Percentiles rank a stretch among this genome's conserved stretches.
These are phyloP conservation scores for Colletotrichum caudatum DNA, from an alignment of 2,329 filamentous ascomycete genomes.

Conservation along the genomic window DNA sequence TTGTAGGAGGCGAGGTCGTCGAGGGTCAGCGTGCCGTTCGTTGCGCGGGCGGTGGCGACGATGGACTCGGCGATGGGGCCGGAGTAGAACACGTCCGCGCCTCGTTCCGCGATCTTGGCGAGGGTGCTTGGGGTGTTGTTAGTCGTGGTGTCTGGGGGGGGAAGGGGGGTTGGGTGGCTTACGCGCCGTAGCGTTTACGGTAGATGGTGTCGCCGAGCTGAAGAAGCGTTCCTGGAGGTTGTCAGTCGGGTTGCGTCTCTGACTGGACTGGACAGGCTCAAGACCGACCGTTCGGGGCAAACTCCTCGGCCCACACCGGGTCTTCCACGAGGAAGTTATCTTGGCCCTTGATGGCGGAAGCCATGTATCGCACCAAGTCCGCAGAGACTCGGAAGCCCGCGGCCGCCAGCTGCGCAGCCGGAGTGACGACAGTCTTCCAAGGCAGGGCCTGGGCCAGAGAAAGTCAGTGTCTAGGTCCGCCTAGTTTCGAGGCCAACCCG, in stretches of 20 bases:
- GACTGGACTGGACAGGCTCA: neutral
- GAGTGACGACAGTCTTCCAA: slow-evolving; percentile 79
- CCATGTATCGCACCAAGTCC: slow-evolving; percentile 83
- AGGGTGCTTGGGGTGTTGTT: slow-evolving; percentile 66
- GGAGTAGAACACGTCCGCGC: slow-evolving; percentile 79
- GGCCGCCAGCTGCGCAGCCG: slow-evolving; percentile 79
- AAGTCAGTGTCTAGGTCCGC: neutral
- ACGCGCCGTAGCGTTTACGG: slow-evolving; percentile 79
- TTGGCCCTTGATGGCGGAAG: slow-evolving; percentile 54
- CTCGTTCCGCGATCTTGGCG: slow-evolving; percentile 79
- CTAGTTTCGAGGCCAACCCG: neutral
- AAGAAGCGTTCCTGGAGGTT: slow-evolving; percentile 68
- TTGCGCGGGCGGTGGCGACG: slow-evolving; percentile 73
- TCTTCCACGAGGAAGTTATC: slow-evolving; percentile 79
- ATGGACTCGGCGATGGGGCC: slow-evolving; percentile 82
- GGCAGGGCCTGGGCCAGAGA: slow-evolving; percentile 61
- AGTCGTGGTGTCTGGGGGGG: neutral
- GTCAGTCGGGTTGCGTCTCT: neutral
- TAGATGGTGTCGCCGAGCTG: slow-evolving; percentile 82
- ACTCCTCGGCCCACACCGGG: slow-evolving; percentile 86
- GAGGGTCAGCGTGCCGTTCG: slow-evolving; percentile 88
- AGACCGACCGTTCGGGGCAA: slow-evolving; percentile 77
- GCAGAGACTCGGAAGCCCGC: slow-evolving; percentile 79
- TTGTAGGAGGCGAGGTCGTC: slow-evolving; percentile 81
- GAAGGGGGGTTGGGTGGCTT: slow-evolving; percentile 41